Evolutionary conservation across 164 flowering plant species (phyloP).

Genomic region (Kalanchoe fedtschenkoi): DNA sequence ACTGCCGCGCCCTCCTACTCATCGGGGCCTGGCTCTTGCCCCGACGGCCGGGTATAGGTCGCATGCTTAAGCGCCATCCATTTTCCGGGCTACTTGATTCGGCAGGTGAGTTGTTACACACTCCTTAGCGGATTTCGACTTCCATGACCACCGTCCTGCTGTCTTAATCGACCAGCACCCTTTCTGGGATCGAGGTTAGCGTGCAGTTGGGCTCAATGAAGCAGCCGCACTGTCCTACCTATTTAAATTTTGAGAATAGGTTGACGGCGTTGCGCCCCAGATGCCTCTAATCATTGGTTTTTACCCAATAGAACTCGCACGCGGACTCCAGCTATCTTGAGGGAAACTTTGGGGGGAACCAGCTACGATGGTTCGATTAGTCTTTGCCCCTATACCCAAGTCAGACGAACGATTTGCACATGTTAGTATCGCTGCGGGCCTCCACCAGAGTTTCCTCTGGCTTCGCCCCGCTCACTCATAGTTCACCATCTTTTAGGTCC

Average conservation of each 20-base stretch:
- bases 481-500: too few species aligned
- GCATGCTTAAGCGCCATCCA: conserved; percentile 28
- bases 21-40: conserved; percentile 11
- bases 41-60: conserved; percentile 18
- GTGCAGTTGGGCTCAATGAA: conserved; percentile 14
- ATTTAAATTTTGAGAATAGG: too few species aligned
- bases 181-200: conserved; percentile 21
- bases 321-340: too few species aligned
- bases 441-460: too few species aligned
- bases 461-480: too few species aligned
- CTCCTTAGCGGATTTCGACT: conserved; percentile 28
- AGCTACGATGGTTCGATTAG: conserved; percentile 4
- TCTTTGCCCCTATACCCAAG: conserved; percentile 8
- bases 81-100: conserved; percentile 38
- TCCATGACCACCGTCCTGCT: conserved; percentile 8
- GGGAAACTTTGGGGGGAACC: conserved; percentile 8
- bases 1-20: conserved; percentile 11
- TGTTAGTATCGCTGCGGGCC: too few species aligned
- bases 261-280: conserved; percentile 3
- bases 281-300: conserved; percentile 11
- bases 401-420: too few species aligned
- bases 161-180: too few species aligned
- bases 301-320: conserved; percentile 9
- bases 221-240: too few species aligned
- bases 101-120: conserved; percentile 36